Evolutionary conservation across 352 stramenopile species (phyloP).

Genomic region (Phytophthora tentaculata): DNA sequence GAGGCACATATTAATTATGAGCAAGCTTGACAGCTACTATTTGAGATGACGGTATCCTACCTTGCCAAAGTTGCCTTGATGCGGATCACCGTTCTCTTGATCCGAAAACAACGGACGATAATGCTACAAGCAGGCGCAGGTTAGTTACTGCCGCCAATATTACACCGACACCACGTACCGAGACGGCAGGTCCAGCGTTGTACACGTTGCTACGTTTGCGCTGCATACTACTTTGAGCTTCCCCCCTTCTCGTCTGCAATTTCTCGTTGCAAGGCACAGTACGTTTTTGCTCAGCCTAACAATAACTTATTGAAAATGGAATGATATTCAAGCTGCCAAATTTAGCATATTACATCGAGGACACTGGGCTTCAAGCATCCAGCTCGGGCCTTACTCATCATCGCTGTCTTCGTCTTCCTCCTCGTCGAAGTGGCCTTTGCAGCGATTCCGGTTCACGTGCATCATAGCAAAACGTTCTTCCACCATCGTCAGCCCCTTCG

Average conservation of each 20-base stretch:
- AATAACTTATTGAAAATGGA: constrained; percentile 44
- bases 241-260: constrained; percentile 2
- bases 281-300: constrained; percentile 24
- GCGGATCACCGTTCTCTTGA: constrained; percentile 16
- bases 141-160: background rate
- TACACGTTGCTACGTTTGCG: constrained; percentile 32
- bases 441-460: constrained; percentile 81
- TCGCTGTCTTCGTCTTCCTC: constrained; percentile 68
- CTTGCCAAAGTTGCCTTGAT: constrained; percentile 27
- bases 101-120: constrained; percentile 12
- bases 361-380: background rate
- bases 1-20: background rate
- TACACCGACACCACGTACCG: constrained; percentile 14
- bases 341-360: constrained; percentile 21
- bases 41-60: constrained; percentile 9
- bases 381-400: constrained; percentile 37
- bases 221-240: constrained; percentile 30
- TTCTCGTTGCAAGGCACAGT: constrained; percentile 4
- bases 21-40: background rate
- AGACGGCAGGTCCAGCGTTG: constrained; percentile 16
- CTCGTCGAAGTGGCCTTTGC: constrained; percentile 76
- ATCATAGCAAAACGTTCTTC: constrained; percentile 55
- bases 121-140: constrained; percentile 6
- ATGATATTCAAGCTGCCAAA: constrained; percentile 29
- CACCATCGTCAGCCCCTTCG: constrained; percentile 68